These are phyloP conservation scores for Fistulinella cinereoalba DNA, from an alignment of 1,284 basidiomycete species.

Conservation along the genomic window DNA sequence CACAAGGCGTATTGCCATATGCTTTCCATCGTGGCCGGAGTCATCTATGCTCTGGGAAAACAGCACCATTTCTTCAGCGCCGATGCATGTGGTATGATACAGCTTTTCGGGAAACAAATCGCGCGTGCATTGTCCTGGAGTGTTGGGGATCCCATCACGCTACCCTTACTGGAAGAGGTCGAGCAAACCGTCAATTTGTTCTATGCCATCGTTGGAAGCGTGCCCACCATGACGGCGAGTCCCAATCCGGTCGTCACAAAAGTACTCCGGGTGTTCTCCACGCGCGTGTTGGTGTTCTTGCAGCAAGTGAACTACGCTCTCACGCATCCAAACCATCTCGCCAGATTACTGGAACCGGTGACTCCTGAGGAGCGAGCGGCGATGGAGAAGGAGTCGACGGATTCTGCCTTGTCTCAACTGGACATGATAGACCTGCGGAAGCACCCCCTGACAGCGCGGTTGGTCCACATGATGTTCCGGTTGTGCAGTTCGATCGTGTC, in stretches of 20 bases:
- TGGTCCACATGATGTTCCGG: constrained; percentile 68
- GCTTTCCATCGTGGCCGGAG: constrained; percentile 76
- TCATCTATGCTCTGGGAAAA: constrained; percentile 63
- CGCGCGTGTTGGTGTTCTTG: constrained; percentile 68
- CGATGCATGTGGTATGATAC: constrained; percentile 83
- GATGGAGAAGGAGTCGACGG: constrained; percentile 56
- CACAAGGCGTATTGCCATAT: constrained; percentile 85
- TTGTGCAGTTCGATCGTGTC: constrained; percentile 67
- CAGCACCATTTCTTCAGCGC: constrained; percentile 82
- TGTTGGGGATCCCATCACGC: constrained; percentile 67
- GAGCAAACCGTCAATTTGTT: constrained; percentile 77
- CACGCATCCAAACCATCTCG: constrained; percentile 86
- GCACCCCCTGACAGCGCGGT: constrained; percentile 65
- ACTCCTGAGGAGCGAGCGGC: constrained; percentile 68
- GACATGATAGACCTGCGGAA: constrained; percentile 59
- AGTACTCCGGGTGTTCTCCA: constrained; percentile 65
- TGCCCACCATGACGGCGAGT: constrained; percentile 34
- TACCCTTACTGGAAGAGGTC: constrained; percentile 76
- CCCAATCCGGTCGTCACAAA: constrained; percentile 50
- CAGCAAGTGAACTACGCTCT: constrained; percentile 88
- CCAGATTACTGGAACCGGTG: constrained; percentile 77
- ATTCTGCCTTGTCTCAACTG: constrained; percentile 36
- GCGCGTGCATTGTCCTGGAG: constrained; percentile 76
- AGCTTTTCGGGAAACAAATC: constrained; percentile 82
- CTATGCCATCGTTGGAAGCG: constrained; percentile 60